phyloP scores from a whole-genome alignment of 2,329 filamentous ascomycete species.

The Cercospora berteroae region DNA sequence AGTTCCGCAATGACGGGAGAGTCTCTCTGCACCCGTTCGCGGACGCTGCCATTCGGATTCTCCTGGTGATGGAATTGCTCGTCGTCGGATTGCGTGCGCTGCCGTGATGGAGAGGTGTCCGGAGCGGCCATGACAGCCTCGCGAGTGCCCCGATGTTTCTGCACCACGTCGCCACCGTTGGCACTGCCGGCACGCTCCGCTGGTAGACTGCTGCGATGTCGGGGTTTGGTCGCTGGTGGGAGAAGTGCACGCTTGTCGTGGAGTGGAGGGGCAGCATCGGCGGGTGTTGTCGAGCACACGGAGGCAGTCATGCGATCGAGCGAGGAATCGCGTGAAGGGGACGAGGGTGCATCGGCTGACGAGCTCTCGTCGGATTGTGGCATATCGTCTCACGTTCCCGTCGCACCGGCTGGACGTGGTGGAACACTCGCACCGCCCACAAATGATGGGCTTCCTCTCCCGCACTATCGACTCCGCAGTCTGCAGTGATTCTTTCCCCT shows the following conservation, averaged over 20 bases:
- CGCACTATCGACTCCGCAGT: neutral
- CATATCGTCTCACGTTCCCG: constrained; percentile 20
- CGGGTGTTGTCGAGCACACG: neutral
- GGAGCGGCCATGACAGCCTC: constrained; percentile 24
- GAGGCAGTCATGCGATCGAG: neutral
- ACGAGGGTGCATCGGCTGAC: constrained; percentile 17
- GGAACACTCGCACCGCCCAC: constrained; percentile 12
- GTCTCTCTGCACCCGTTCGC: constrained; percentile 46
- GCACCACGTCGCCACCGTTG: constrained; percentile 22
- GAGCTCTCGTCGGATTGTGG: constrained; percentile 19
- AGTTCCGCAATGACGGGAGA: constrained; percentile 50
- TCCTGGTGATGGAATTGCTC: constrained; percentile 38
- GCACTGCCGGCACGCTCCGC: constrained; percentile 15
- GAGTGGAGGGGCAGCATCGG: constrained; percentile 2
- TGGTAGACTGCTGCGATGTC: constrained; percentile 20
- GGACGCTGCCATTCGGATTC: constrained; percentile 27
- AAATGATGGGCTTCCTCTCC: constrained; percentile 4
- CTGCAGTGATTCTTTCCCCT: neutral
- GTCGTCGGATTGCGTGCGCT: constrained; percentile 39
- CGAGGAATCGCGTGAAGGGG: constrained; percentile 9
- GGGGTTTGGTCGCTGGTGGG: neutral
- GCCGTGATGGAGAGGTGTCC: constrained; percentile 32
- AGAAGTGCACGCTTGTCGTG: neutral
- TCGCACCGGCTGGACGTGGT: constrained; percentile 10
- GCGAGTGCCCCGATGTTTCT: constrained; percentile 24